Conservation (phyloP, 2,329 filamentous ascomycete species). For the Alternaria panax region DNA sequence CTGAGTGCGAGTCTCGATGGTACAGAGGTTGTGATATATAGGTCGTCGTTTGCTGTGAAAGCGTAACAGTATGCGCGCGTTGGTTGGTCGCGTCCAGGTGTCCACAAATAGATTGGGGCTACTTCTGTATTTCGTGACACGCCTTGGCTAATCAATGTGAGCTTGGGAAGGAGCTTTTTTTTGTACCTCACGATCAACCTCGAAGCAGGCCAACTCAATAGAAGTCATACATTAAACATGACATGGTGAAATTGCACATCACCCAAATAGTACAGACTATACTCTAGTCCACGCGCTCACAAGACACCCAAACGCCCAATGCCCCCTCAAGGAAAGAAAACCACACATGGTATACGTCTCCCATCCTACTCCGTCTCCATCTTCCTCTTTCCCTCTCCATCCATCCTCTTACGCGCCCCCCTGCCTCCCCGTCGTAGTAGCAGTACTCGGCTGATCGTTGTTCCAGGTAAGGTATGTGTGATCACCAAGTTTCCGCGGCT, state of each 20-base stretch:
- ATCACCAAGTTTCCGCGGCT: conserved; percentile 94
- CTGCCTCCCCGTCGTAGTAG: conserved; percentile 58
- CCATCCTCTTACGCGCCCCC: conserved; percentile 38
- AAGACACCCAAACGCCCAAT: not conserved
- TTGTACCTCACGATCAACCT: too few relatives aligned
- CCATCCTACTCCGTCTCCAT: too few relatives aligned
- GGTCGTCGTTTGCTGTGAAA: too few relatives aligned
- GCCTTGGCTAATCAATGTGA: too few relatives aligned
- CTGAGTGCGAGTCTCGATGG: too few relatives aligned
- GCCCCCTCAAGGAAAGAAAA: not conserved
- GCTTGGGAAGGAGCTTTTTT: too few relatives aligned
- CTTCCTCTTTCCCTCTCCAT: not conserved
- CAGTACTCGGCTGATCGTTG: conserved; percentile 68
- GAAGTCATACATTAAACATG: not conserved
- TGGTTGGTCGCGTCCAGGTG: too few relatives aligned
- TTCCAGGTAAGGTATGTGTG: conserved; percentile 99
- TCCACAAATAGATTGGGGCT: too few relatives aligned
- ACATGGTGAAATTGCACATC: not conserved
- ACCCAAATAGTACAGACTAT: not conserved
- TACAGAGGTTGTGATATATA: too few relatives aligned
- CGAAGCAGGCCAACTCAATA: not conserved
- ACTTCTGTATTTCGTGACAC: too few relatives aligned
- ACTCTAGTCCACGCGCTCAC: not conserved
- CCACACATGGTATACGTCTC: not conserved
- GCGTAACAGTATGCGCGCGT: too few relatives aligned